These are phyloP conservation scores for Calvatia gigantea DNA, from an alignment of 768 basidiomycete genomes.

Conservation along the genomic window DNA sequence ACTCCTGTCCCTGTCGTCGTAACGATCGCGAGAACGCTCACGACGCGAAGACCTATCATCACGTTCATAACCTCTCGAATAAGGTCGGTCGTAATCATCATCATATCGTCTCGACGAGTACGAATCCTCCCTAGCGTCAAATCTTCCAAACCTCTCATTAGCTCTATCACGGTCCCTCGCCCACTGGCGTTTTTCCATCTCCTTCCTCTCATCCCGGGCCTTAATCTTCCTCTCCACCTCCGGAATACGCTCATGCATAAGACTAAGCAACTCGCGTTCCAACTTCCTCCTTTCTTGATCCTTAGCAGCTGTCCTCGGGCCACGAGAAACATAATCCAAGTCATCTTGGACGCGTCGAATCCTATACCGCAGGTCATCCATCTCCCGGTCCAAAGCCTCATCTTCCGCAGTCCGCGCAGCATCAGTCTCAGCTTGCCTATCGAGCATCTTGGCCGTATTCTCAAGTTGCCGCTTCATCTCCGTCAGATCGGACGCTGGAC, in stretches of 20 bases:
- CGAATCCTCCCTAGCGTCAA: constrained; percentile 48
- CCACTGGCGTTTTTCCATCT: constrained; percentile 78
- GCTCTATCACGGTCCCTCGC: constrained; percentile 74
- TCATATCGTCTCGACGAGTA: constrained; percentile 37
- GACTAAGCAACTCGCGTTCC: constrained; percentile 79
- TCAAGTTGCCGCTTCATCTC: constrained; percentile 84
- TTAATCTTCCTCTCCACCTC: constrained; percentile 85
- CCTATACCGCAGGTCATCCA: constrained; percentile 80
- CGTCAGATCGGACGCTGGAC: constrained; percentile 63
- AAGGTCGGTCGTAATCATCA: constrained; percentile 50
- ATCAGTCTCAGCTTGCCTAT: constrained; percentile 64
- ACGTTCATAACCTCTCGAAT: constrained; percentile 44
- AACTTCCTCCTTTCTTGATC: constrained; percentile 85
- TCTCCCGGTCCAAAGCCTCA: constrained; percentile 86
- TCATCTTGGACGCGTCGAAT: constrained; percentile 89
- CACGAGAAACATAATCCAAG: constrained; percentile 79
- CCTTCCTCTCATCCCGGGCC: constrained; percentile 70
- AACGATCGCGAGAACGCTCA: constrained; percentile 38
- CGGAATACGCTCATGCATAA: constrained; percentile 91
- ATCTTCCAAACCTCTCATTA: constrained; percentile 78
- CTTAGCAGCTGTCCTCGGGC: constrained; percentile 65
- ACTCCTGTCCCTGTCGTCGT: constrained; percentile 24
- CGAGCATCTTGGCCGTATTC: constrained; percentile 77
- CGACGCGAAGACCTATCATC: constrained; percentile 25
- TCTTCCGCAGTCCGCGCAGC: constrained; percentile 70